These are phyloP conservation scores for Solanum infundibuliforme DNA, from an alignment of 257 asterid species.

Conservation along the genomic window DNA sequence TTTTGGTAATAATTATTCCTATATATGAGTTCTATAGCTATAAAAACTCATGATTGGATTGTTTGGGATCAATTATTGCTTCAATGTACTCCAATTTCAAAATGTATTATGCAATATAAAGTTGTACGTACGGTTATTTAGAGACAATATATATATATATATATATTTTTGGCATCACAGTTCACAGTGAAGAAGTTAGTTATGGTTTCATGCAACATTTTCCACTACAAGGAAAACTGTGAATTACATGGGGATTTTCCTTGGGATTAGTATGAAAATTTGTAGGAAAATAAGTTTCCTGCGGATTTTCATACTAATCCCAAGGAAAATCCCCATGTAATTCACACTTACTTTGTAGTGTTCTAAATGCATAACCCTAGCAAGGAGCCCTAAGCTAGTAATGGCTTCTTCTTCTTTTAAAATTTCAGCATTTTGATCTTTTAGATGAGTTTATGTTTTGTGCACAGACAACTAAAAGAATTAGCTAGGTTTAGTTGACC, in stretches of 20 bases:
- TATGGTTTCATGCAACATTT: neutral
- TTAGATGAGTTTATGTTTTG: neutral
- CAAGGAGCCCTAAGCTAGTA: neutral
- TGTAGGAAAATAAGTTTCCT: no score
- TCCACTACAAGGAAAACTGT: no score
- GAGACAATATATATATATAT: neutral
- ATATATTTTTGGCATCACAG: neutral
- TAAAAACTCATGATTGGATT: neutral
- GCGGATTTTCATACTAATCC: no score
- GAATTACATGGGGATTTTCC: no score
- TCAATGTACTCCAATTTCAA: neutral
- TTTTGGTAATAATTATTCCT: neutral
- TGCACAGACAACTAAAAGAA: neutral
- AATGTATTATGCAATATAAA: neutral
- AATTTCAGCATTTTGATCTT: neutral
- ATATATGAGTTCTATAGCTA: neutral
- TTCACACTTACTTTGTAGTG: no score
- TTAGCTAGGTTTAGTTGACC: neutral
- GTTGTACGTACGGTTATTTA: neutral
- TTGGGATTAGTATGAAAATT: no score
- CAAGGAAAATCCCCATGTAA: no score
- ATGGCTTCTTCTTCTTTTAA: neutral
- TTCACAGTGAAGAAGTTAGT: neutral
- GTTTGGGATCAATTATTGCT: neutral
- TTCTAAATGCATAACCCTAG: neutral